Evolutionary conservation across 257 asterid genomes (phyloP).

Genomic region (Plantago ovata): DNA sequence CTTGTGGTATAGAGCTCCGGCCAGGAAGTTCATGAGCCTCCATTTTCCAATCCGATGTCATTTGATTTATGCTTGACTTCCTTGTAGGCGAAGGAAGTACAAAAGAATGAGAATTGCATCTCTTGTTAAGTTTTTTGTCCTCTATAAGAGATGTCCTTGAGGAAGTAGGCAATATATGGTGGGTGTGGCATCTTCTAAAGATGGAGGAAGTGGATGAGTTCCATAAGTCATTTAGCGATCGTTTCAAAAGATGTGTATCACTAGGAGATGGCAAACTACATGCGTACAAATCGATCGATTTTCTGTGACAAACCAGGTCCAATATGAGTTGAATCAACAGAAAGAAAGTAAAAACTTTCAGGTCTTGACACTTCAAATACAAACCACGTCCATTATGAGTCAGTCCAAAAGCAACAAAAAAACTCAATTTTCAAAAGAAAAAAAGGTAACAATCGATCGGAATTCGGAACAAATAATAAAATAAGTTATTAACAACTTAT

Average conservation of each 20-base stretch:
- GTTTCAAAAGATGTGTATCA: slow-evolving; percentile 68
- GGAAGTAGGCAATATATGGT: slow-evolving; percentile 62
- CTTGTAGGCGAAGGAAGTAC: slow-evolving; percentile 62
- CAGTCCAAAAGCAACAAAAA: too few relatives aligned
- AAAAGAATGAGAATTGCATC: slow-evolving; percentile 57
- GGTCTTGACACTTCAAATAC: too few relatives aligned
- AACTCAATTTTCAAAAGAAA: too few relatives aligned
- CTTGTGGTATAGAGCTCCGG: slow-evolving; percentile 76
- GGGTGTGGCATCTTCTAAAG: slow-evolving; percentile 66
- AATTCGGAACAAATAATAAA: not conserved
- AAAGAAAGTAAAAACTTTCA: too few relatives aligned
- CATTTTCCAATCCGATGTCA: slow-evolving; percentile 43
- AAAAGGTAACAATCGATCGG: too few relatives aligned
- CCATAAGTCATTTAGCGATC: slow-evolving; percentile 55
- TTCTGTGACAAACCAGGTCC: slow-evolving; percentile 38
- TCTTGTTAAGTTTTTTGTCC: slow-evolving; percentile 42
- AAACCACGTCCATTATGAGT: too few relatives aligned
- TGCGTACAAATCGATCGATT: slow-evolving; percentile 74
- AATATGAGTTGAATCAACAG: too few relatives aligned
- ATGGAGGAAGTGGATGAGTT: slow-evolving; percentile 76
- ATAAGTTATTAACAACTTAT: too few relatives aligned
- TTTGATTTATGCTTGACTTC: slow-evolving; percentile 40
- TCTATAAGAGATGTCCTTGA: slow-evolving; percentile 66
- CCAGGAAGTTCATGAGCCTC: slow-evolving; percentile 61
- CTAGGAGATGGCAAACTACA: slow-evolving; percentile 88